Evolutionary conservation across 2,329 filamentous ascomycete genomes (phyloP), one percentile per base, ranked within the genome.

Genomic region (Pestalotiopsis sp.): DNA sequence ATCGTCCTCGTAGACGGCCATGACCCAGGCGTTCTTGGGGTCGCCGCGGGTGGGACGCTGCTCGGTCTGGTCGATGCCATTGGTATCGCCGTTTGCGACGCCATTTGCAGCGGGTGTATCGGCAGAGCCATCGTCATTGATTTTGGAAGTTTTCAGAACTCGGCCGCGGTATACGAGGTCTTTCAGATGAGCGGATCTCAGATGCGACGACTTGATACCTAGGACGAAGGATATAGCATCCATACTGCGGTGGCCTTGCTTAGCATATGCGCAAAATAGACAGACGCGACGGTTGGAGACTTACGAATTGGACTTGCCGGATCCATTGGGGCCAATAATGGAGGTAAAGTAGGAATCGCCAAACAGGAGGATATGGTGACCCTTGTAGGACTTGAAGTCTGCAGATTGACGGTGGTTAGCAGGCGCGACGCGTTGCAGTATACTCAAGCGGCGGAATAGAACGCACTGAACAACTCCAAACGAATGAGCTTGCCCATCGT

Each of bases 331-430:
- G 5, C 97, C 96, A 78, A 99, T 98, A 78, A 99, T 98, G 57
- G 96, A 99, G 64, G 96, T 99, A 82, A 99, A 99, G 83, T 98
- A 98, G 2, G 95, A 97, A 84, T 99, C 95, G 77, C 95, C 95
- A 77, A 99, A 98, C 66, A 98, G 89, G 59, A 99, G 90, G 70
- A 90, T 91, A 84, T 99, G 96, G 77, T 98, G 95, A 69, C 95
- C 96, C 82, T 97, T 97, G 86, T 99, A 99, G 75, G 96, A 98
- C 85, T 99, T 99, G 90, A 99, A 99, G 85, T 99, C 93, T 96
- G 77, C 36, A 63, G 25, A 6, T 52, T 60, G 68, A 63, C 81
- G 74, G 60, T 77, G 73, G 69, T 65, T 67, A 64, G 27, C 12
- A 25, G 58, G 59, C 59, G 59, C 27, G 62, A 52, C 45, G 45